A percentile compares a stretch with the other conserved stretches of the same genome.
Evolutionary conservation across 441 rosid species (phyloP).

Genomic region (Gossypium lobatum): DNA sequence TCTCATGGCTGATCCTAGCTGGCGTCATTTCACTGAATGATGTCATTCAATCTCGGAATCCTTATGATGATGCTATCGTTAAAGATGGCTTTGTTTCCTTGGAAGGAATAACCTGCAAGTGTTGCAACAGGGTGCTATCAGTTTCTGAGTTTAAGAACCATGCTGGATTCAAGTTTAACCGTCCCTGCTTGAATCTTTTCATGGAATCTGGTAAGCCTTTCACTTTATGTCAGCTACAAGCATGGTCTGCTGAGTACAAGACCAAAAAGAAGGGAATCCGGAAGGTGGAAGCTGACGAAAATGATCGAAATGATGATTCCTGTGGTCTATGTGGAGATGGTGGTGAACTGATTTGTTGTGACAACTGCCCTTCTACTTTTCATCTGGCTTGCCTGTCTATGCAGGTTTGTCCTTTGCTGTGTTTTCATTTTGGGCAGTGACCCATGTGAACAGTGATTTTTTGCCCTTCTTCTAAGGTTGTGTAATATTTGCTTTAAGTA

Average conservation of each 20-base stretch:
- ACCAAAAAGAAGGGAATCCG: slow-evolving; percentile 46
- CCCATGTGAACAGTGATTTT: neutral
- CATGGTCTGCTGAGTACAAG: slow-evolving; percentile 89
- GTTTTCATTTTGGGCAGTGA: neutral
- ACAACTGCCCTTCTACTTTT: slow-evolving; percentile 87
- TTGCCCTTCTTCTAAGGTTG: neutral
- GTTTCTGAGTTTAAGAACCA: slow-evolving; percentile 75
- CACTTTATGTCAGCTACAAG: slow-evolving; percentile 71
- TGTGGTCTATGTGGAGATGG: slow-evolving; percentile 94
- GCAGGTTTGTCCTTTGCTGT: slow-evolving; percentile 53
- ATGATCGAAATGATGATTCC: slow-evolving; percentile 88
- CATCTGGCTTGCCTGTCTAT: slow-evolving; percentile 78
- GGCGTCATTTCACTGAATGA: slow-evolving; percentile 60
- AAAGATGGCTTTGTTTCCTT: slow-evolving; percentile 68
- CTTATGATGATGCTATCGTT: slow-evolving; percentile 52
- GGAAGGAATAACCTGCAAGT: slow-evolving; percentile 77
- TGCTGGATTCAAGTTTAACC: slow-evolving; percentile 65
- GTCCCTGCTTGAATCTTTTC: slow-evolving; percentile 80
- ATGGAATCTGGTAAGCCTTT: slow-evolving; percentile 80
- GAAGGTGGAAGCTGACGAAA: slow-evolving; percentile 47
- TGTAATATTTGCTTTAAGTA: neutral
- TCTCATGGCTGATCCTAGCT: slow-evolving; percentile 70
- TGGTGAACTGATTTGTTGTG: slow-evolving; percentile 94
- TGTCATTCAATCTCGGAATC: slow-evolving; percentile 66
- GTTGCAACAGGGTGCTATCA: slow-evolving; percentile 64